Evolutionary conservation across 805 yeast species (phyloP).

Genomic region (Candida khao-thaluensis): DNA sequence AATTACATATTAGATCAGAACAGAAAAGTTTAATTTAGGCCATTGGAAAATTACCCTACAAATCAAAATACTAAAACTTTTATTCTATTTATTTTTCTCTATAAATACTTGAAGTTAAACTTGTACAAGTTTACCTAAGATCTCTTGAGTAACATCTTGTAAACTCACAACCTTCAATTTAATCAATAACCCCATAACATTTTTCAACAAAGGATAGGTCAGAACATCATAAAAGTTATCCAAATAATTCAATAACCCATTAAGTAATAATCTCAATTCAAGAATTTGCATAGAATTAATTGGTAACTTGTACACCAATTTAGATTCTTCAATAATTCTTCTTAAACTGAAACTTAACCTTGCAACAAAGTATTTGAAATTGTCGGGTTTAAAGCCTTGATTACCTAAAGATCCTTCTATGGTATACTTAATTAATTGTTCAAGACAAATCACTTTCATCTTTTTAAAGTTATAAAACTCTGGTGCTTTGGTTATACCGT

Average conservation of each 20-base stretch:
- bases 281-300: slow-evolving; percentile 60
- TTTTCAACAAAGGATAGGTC: neutral
- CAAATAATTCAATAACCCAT: slow-evolving; percentile 6
- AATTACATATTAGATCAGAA: too few species aligned
- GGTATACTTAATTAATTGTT: slow-evolving; percentile 46
- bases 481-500: slow-evolving; percentile 62
- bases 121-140: neutral
- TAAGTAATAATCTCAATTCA: slow-evolving; percentile 53
- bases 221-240: neutral
- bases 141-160: neutral
- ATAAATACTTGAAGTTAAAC: neutral
- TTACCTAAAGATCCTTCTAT: slow-evolving; percentile 8
- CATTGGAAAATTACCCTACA: too few species aligned
- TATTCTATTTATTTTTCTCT: too few species aligned
- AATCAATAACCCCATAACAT: slow-evolving; percentile 2
- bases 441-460: slow-evolving; percentile 57
- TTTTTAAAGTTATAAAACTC: slow-evolving; percentile 40
- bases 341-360: slow-evolving; percentile 62
- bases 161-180: slow-evolving; percentile 1
- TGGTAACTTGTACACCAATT: slow-evolving; percentile 60
- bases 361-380: slow-evolving; percentile 44
- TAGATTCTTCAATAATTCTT: slow-evolving; percentile 62
- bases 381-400: slow-evolving; percentile 8
- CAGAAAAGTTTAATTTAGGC: too few species aligned
- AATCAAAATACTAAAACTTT: too few species aligned